These are phyloP conservation scores for Thalassiosira sp. DNA, from an alignment of 352 stramenopile species.

Conservation along the genomic window DNA sequence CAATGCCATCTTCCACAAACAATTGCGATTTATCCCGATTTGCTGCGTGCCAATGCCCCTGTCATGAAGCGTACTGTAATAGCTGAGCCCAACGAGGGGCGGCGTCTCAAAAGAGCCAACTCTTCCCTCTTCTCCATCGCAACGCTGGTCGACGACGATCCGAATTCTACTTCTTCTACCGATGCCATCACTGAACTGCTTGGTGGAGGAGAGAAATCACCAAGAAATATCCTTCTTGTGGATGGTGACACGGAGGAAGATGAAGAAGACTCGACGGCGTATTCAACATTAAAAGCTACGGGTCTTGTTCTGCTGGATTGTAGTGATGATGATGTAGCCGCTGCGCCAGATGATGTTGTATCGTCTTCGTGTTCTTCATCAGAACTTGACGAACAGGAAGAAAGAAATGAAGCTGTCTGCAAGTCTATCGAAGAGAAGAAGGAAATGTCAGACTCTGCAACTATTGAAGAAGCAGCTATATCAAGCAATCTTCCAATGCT, in stretches of 20 bases:
- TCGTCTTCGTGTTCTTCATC: constrained; percentile 19
- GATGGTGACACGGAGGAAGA: constrained; percentile 3
- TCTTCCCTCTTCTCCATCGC: constrained; percentile 50
- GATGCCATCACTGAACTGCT: constrained; percentile 4
- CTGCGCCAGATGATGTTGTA: constrained; percentile 4
- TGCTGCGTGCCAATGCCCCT: too few relatives aligned
- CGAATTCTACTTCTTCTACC: background rate
- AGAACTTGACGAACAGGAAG: constrained; percentile 12
- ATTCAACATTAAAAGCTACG: constrained; percentile 6
- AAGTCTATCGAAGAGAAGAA: background rate
- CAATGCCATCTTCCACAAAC: too few relatives aligned
- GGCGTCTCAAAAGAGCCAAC: constrained; percentile 43
- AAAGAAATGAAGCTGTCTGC: background rate
- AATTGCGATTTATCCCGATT: too few relatives aligned
- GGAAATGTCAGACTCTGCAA: background rate
- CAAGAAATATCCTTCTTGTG: background rate
- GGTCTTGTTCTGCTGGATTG: background rate
- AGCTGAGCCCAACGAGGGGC: background rate
- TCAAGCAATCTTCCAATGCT: background rate
- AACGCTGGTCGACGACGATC: constrained; percentile 43
- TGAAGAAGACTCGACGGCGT: constrained; percentile 4
- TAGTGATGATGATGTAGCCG: constrained; percentile 15
- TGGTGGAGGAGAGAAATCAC: background rate
- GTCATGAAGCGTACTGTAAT: constrained; percentile 30
- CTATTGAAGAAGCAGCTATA: background rate